Conservation (phyloP, 139 green algal genomes). For the Chlorella ohadii region DNA sequence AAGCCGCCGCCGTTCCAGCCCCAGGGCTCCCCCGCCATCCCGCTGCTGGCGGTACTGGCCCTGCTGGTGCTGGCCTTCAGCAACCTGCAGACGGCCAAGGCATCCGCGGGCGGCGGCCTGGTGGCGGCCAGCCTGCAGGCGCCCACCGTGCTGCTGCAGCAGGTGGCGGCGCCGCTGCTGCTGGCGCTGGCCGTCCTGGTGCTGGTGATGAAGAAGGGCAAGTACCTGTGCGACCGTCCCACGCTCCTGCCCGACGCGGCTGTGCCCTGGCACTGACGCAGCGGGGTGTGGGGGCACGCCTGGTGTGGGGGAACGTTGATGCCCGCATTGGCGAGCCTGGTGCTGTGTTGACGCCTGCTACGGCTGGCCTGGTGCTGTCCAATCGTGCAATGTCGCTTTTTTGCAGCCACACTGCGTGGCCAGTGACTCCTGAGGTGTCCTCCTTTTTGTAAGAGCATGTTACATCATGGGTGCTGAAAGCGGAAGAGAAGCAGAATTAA, state of each 20-base stretch:
- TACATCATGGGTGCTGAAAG: too few relatives aligned
- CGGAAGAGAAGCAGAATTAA: not conserved
- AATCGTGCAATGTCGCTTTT: too few relatives aligned
- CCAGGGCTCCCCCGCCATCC: slow-evolving; percentile 50
- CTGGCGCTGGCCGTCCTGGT: slow-evolving; percentile 58
- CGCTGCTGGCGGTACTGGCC: slow-evolving; percentile 26
- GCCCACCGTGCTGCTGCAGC: slow-evolving; percentile 1
- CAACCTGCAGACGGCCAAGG: slow-evolving; percentile 22
- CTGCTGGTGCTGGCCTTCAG: slow-evolving; percentile 5
- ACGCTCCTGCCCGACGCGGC: slow-evolving; percentile 75
- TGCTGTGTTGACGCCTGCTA: too few relatives aligned
- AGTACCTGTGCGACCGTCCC: slow-evolving; percentile 69
- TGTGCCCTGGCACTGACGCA: slow-evolving; percentile 48
- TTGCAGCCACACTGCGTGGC: too few relatives aligned
- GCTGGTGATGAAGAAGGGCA: slow-evolving; percentile 65
- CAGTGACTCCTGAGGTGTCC: too few relatives aligned
- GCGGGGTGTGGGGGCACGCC: not conserved
- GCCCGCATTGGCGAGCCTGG: too few relatives aligned
- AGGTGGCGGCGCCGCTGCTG: slow-evolving; percentile 61
- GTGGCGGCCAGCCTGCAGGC: not conserved
- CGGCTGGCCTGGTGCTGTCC: too few relatives aligned
- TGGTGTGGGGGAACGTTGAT: too few relatives aligned
- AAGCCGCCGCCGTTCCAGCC: slow-evolving; percentile 36
- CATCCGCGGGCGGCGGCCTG: not conserved
- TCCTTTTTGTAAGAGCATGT: too few relatives aligned